These are phyloP conservation scores for Scheffersomyces lignicola DNA, from an alignment of 1,139 yeast genomes.

Conservation along the genomic window DNA sequence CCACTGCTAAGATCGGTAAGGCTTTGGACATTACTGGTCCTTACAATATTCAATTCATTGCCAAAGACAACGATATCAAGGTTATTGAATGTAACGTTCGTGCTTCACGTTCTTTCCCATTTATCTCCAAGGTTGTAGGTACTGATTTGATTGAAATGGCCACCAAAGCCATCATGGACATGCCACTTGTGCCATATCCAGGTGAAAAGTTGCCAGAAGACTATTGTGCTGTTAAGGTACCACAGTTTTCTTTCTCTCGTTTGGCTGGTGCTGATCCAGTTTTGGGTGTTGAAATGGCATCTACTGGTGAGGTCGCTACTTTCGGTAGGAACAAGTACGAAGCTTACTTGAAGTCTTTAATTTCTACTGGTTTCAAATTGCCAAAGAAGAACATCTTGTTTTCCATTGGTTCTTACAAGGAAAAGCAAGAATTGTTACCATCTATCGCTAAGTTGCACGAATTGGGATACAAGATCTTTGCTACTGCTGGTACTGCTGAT, in stretches of 20 bases:
- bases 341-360: conserved; percentile 91
- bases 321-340: conserved; percentile 96
- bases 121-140: conserved; percentile 96
- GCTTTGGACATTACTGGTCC: conserved; percentile 98
- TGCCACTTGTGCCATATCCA: conserved; percentile 88
- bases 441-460: conserved; percentile 78
- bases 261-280: conserved; percentile 99
- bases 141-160: conserved; percentile 97
- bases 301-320: conserved; percentile 98
- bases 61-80: conserved; percentile 86
- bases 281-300: conserved; percentile 98
- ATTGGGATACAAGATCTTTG: conserved; percentile 87
- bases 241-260: conserved; percentile 97
- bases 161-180: conserved; percentile 90
- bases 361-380: conserved; percentile 91
- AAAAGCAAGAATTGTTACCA: conserved; percentile 90
- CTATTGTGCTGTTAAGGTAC: conserved; percentile 96
- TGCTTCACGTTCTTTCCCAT: conserved; percentile 98
- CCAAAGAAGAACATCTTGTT: conserved; percentile 94
- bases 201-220: conserved; percentile 84
- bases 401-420: conserved; percentile 97
- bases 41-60: conserved; percentile 93
- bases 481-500: conserved; percentile 99
- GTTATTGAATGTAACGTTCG: conserved; percentile 98
- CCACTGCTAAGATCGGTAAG: conserved; percentile 93